These are phyloP conservation scores for Biscogniauxia marginata DNA, from an alignment of 2,329 filamentous ascomycete species.

Conservation along the genomic window DNA sequence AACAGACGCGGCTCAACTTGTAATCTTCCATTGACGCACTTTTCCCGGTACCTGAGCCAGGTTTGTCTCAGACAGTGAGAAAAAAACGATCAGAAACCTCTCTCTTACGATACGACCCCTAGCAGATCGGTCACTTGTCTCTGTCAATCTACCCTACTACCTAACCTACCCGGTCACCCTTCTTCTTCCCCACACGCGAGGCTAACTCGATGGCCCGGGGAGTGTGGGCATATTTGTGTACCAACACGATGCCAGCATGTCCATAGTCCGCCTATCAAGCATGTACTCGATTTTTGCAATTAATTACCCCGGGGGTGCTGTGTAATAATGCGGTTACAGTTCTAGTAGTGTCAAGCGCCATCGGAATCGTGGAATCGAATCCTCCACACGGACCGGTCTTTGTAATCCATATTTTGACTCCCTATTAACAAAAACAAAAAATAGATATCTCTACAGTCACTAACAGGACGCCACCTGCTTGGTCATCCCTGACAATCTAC, in stretches of 20 bases:
- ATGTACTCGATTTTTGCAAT: background rate
- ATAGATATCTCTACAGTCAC: background rate
- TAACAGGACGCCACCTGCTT: background rate
- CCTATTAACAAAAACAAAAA: background rate
- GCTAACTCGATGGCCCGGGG: background rate
- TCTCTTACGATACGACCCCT: no score
- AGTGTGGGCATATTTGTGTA: background rate
- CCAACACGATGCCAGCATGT: background rate
- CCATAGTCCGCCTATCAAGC: background rate
- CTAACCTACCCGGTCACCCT: background rate
- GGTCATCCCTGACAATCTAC: background rate
- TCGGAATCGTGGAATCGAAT: background rate
- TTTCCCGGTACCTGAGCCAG: background rate
- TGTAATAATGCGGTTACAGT: background rate
- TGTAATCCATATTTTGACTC: background rate
- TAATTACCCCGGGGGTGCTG: background rate
- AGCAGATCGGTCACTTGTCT: no score
- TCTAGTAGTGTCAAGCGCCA: no score
- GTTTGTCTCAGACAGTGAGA: background rate
- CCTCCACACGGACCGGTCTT: background rate
- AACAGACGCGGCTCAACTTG: no score
- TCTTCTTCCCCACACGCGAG: background rate
- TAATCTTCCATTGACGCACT: background rate
- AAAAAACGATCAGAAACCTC: no score
- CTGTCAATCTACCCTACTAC: background rate